Evolutionary conservation across 768 basidiomycete genomes (phyloP), one percentile per base, ranked within the genome.

Genomic region (Strobilomyces confusus): DNA sequence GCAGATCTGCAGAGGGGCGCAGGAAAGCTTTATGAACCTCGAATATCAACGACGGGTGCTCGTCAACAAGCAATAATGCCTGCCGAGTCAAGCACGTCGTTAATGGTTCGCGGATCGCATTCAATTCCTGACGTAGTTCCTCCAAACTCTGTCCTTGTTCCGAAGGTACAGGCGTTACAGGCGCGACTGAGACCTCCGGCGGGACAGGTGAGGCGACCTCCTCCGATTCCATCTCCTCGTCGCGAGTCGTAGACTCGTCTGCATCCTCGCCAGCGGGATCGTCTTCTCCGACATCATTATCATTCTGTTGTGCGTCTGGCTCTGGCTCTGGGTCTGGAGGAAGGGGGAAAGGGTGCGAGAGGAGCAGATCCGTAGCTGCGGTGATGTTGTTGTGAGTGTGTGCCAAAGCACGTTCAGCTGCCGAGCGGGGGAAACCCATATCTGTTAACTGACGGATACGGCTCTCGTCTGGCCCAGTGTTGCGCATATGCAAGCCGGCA

Each of bases 371-470:
- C 0, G 95, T 87, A 5, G 97, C 97, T 5, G 88, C 83, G 41
- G 78, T 84, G 62, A 97, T 77, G 63, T 97, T 94, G 69, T 98
- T 98, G 57, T 87, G 83, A 5, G 87, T 84, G 12, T 95, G 89
- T 19, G 78, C 69, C 36, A 99, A 75, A 5, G 95, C 95, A 48
- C 86, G 80, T 64, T 90, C 89, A 2, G 86, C 92, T 13, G 91
- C 90, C 38, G 83, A 80, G n/a, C 93, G 83, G 33, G 88, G 83
- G 75, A 98, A 99, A 43, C 97, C 97, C 97, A 99, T 98, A 63
- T 98, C 97, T 11, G 83, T 86, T 50, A 98, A 76, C 62, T 92
- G 88, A 47, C 82, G 80, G 49, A 98, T 82, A 33, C 87, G 82
- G 43, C 77, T 78, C 66, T 94, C 92, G 65, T 92, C 89, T 0